A percentile compares a stretch with the other conserved stretches of the same genome.
These are phyloP conservation scores for Plenodomus biglobosus DNA, from an alignment of 2,329 filamentous ascomycete genomes.

Conservation along the genomic window DNA sequence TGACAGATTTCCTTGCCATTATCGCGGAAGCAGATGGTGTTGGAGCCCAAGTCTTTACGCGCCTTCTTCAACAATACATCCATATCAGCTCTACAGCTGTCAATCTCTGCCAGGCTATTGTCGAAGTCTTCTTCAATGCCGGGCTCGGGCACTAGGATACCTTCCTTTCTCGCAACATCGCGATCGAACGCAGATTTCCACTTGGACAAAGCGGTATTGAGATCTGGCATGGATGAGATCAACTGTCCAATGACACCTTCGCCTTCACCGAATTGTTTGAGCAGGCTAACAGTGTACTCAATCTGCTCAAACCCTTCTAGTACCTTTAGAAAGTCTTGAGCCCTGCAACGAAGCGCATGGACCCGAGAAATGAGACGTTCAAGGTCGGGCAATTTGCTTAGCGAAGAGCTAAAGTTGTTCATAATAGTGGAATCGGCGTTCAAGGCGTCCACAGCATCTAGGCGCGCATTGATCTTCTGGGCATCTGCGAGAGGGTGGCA, in stretches of 20 bases:
- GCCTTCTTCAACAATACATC: slow-evolving; percentile 70
- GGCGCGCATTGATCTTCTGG: slow-evolving; percentile 82
- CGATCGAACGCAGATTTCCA: slow-evolving; percentile 95
- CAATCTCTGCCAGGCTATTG: slow-evolving; percentile 72
- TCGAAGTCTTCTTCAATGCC: slow-evolving; percentile 95
- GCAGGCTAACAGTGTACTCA: slow-evolving; percentile 84
- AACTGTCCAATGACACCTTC: slow-evolving; percentile 83
- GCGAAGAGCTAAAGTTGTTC: slow-evolving; percentile 83
- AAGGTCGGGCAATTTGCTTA: slow-evolving; percentile 90
- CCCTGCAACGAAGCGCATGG: slow-evolving; percentile 85
- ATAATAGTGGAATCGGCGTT: slow-evolving; percentile 80
- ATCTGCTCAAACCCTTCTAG: slow-evolving; percentile 98
- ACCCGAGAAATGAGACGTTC: slow-evolving; percentile 93
- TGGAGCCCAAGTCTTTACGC: slow-evolving; percentile 73
- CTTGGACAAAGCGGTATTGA: slow-evolving; percentile 70
- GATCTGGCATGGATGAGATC: slow-evolving; percentile 80
- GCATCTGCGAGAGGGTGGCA: slow-evolving; percentile 91
- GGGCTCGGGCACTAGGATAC: slow-evolving; percentile 78
- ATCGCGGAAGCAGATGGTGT: slow-evolving; percentile 61
- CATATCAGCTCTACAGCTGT: slow-evolving; percentile 73
- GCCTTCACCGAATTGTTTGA: slow-evolving; percentile 72
- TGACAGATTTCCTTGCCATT: slow-evolving; percentile 98
- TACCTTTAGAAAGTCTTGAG: slow-evolving; percentile 90
- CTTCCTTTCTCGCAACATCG: slow-evolving; percentile 72
- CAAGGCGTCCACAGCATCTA: slow-evolving; percentile 91